phyloP scores from a whole-genome alignment of 2,329 filamentous ascomycete genomes.

The Hypomyces rosellus region DNA sequence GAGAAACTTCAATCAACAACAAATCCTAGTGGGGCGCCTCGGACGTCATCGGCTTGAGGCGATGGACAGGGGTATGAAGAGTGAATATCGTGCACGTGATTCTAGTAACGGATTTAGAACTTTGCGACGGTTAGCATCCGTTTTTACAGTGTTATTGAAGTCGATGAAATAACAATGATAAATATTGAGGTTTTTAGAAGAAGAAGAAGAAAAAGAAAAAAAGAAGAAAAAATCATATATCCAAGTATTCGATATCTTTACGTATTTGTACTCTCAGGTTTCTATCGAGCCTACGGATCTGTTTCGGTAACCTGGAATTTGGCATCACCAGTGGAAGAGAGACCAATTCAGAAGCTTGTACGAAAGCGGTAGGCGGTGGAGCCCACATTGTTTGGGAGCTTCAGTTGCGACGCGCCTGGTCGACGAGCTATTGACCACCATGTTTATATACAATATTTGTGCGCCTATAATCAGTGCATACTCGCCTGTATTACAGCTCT shows the following conservation, averaged over 20 bases:
- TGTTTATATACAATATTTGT: not conserved
- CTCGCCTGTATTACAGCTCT: not conserved
- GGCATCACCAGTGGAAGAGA: not conserved
- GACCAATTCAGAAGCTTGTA: not conserved
- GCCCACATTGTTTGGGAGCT: slow-evolving; percentile 14
- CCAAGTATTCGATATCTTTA: no score
- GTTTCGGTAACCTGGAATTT: no score
- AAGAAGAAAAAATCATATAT: no score
- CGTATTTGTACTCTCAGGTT: no score
- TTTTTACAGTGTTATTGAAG: no score
- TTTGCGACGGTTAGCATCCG: no score
- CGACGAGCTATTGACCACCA: slow-evolving; percentile 17
- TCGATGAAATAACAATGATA: no score
- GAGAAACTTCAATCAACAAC: no score
- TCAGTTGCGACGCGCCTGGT: slow-evolving; percentile 19
- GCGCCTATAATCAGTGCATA: not conserved
- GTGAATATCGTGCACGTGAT: not conserved
- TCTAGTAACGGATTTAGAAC: not conserved
- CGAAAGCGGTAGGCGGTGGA: slow-evolving; percentile 18
- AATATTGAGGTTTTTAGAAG: no score
- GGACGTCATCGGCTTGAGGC: slow-evolving; percentile 25
- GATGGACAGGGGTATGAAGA: no score
- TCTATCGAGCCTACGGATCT: no score
- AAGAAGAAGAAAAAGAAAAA: no score
- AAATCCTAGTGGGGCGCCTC: slow-evolving; percentile 13